These are phyloP conservation scores for Reticulascus tulasneorum DNA, from an alignment of 2,329 filamentous ascomycete species.

Conservation along the genomic window DNA sequence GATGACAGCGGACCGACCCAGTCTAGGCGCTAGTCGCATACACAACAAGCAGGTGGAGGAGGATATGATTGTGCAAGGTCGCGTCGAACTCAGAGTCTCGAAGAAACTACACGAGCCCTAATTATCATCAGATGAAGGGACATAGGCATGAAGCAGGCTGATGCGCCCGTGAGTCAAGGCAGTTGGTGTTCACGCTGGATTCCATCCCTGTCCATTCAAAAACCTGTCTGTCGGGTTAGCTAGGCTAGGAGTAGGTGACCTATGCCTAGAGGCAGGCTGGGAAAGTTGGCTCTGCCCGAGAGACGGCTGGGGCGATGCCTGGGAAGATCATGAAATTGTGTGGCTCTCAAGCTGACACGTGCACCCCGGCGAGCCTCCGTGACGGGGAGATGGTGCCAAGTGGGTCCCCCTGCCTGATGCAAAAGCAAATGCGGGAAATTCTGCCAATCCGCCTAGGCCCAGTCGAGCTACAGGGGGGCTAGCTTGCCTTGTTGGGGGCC, in stretches of 20 bases:
- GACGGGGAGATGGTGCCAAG: too few relatives aligned
- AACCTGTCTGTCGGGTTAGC: not conserved
- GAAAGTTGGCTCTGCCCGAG: too few relatives aligned
- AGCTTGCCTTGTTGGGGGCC: too few relatives aligned
- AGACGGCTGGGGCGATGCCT: constrained; percentile 5
- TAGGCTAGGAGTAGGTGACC: not conserved
- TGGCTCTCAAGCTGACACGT: constrained; percentile 14
- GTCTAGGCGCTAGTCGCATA: constrained; percentile 1
- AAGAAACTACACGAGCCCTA: too few relatives aligned
- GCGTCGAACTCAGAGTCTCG: not conserved
- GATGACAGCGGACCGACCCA: constrained; percentile 8
- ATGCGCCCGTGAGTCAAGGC: not conserved
- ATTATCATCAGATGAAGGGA: too few relatives aligned
- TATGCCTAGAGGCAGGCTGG: too few relatives aligned
- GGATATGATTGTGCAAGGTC: not conserved
- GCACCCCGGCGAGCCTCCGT: constrained; percentile 12
- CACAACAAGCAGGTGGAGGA: constrained; percentile 1
- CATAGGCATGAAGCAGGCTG: constrained; percentile 3
- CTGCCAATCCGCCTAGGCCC: too few relatives aligned
- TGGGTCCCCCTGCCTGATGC: too few relatives aligned
- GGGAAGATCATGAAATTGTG: constrained; percentile 11
- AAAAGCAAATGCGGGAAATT: too few relatives aligned
- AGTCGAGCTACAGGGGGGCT: too few relatives aligned
- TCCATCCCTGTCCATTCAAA: not conserved
- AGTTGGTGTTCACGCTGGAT: not conserved